Percentiles rank a stretch among this genome's conserved stretches.
Conservation (phyloP, 2,329 filamentous ascomycete genomes). For the Paecilomyces sp. region DNA sequence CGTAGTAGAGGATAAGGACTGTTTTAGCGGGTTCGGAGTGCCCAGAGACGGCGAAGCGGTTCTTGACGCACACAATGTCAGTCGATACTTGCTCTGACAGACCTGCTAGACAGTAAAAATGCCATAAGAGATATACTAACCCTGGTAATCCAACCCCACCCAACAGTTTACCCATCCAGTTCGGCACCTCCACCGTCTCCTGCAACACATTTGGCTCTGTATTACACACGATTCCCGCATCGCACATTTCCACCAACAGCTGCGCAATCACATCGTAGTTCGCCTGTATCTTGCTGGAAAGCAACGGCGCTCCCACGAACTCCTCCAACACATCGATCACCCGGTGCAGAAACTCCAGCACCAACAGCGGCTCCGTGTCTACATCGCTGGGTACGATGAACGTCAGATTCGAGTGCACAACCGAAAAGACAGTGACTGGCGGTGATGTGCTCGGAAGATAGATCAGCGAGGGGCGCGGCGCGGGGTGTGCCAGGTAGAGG, state of each 20-base stretch:
- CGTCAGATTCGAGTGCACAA: slow-evolving; percentile 79
- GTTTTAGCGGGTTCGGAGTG: slow-evolving; percentile 32
- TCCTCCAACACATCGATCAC: slow-evolving; percentile 90
- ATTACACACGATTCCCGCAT: slow-evolving; percentile 79
- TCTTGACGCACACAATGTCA: slow-evolving; percentile 5
- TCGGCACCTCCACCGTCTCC: slow-evolving; percentile 87
- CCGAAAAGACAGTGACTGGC: slow-evolving; percentile 79
- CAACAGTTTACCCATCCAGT: slow-evolving; percentile 79
- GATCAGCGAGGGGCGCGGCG: slow-evolving; percentile 76
- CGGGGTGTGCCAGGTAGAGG: slow-evolving; percentile 75
- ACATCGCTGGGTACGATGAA: slow-evolving; percentile 77
- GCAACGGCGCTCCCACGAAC: slow-evolving; percentile 79
- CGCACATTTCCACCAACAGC: slow-evolving; percentile 90
- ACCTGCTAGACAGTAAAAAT: background rate
- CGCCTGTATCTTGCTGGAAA: slow-evolving; percentile 78
- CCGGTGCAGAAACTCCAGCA: slow-evolving; percentile 90
- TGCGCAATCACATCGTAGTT: slow-evolving; percentile 94
- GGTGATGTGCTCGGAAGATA: slow-evolving; percentile 78
- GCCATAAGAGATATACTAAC: slow-evolving; percentile 33
- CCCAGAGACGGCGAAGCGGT: slow-evolving; percentile 36
- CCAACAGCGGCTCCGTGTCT: slow-evolving; percentile 81
- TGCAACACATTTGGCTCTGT: slow-evolving; percentile 89
- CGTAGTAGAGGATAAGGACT: slow-evolving; percentile 25
- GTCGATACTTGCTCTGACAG: background rate
- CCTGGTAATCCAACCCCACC: slow-evolving; percentile 79